phyloP scores from a whole-genome alignment of 257 asterid genomes.

The Penstemon eatonii region DNA sequence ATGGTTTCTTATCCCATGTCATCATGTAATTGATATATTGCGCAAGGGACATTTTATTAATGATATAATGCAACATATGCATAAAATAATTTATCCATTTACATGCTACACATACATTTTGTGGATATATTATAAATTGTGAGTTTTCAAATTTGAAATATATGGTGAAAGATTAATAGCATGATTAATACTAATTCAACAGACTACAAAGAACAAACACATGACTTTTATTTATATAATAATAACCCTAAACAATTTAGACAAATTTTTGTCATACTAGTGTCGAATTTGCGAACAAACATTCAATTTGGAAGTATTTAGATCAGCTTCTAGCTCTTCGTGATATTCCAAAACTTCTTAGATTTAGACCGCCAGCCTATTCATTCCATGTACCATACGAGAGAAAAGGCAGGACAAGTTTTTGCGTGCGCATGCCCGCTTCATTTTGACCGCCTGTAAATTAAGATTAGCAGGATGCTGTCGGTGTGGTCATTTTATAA shows the following conservation, averaged over 20 bases:
- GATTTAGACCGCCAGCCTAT: neutral
- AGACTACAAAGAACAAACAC: too few species aligned
- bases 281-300: neutral
- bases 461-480: constrained; percentile 15
- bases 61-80: too few species aligned
- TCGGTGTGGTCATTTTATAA: constrained; percentile 35
- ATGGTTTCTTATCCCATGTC: too few species aligned
- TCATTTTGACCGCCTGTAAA: constrained; percentile 27
- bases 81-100: too few species aligned
- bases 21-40: too few species aligned
- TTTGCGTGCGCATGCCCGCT: constrained; percentile 1
- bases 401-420: constrained; percentile 23
- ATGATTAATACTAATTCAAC: too few species aligned
- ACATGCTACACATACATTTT: too few species aligned
- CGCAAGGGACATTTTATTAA: too few species aligned
- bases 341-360: constrained; percentile 5
- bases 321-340: constrained; percentile 6
- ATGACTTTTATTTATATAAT: too few species aligned
- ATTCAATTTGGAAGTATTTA: constrained; percentile 23
- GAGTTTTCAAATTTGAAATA: too few species aligned
- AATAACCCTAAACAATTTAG: neutral
- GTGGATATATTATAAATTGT: too few species aligned
- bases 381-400: neutral
- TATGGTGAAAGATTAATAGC: too few species aligned
- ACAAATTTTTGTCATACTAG: constrained; percentile 27